Base-by-base conservation (phyloP, 139 green algal species). In the Eudorina sp. region DNA sequence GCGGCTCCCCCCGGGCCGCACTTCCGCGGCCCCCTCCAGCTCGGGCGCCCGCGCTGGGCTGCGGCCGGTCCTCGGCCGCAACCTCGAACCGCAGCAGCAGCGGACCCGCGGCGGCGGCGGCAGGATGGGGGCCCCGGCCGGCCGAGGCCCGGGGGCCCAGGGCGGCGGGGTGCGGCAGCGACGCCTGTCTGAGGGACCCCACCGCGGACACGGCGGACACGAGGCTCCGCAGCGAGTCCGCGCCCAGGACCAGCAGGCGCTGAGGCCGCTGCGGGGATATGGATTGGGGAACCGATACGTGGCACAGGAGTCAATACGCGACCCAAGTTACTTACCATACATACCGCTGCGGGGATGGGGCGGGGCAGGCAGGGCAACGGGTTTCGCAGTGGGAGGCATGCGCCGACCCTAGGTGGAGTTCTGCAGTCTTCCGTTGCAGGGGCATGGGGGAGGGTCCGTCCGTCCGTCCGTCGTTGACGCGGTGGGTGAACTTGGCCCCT, bases 131-230 rank as follows among this genome's bases (percentile, higher is more conserved):
- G 51, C 51, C 51, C 19, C 29, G 4, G 55, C 23, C 1, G 0
- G 36, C 31, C 62, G 62, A 72, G 36, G 62, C 27, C 27, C 62
- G 9, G 27, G 64, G 25, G 34, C 25, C n/a, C 19, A 76, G 2
- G 68, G 68, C 4, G 40, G n/a, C 68, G 68, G 41, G 70, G 38
- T 79, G 66, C 34, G 66, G 66, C 66, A 46, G 66, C 38, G 66
- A 75, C 34, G 66, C 31, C 23, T 75, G 66, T 2, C 66, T 75
- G 31, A 75, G 46, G 3, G 13, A 6, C 34, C 66, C 25, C 66
- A 75, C 66, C 4, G 34, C 36, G 14, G 31, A 75, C 31, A 46
- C 31, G 31, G 36, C 34, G 31, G 66, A 31, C 18, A 75, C 14
- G 34, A 75, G 34, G 19, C 36, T 23, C 3, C 36, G 66, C 66